A percentile compares a stretch with the other conserved stretches of the same genome.
These are phyloP conservation scores for Colletotrichum horii DNA, from an alignment of 2,329 filamentous ascomycete genomes.

Conservation along the genomic window DNA sequence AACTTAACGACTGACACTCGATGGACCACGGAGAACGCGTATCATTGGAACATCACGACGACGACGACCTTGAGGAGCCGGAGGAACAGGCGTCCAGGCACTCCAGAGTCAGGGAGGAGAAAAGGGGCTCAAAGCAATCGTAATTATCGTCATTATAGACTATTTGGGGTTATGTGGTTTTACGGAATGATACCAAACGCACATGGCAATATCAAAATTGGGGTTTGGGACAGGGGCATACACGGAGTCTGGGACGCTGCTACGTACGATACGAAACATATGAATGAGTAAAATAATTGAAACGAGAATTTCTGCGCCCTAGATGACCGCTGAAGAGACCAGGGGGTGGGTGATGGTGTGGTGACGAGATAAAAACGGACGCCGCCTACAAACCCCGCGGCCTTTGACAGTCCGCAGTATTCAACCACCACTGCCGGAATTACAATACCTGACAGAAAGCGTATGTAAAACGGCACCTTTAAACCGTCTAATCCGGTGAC, in stretches of 20 bases:
- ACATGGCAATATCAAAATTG: neutral
- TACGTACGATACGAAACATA: neutral
- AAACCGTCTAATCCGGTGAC: neutral
- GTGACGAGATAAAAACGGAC: neutral
- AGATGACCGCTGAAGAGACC: accelerated
- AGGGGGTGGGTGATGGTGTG: neutral
- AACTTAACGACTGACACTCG: neutral
- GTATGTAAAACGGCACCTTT: neutral
- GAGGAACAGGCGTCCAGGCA: neutral
- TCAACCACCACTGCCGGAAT: neutral
- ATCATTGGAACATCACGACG: neutral
- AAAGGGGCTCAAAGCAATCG: neutral
- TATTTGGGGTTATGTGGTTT: neutral
- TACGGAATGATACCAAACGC: neutral
- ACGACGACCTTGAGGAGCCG: neutral
- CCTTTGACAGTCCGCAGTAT: neutral
- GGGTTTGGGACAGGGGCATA: neutral
- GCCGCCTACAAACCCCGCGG: neutral
- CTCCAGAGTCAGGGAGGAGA: neutral
- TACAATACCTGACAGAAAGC: neutral
- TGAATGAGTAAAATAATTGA: neutral
- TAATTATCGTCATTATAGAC: neutral
- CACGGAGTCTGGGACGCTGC: neutral
- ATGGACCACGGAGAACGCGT: neutral
- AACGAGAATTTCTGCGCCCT: neutral